phyloP scores from a whole-genome alignment of 176 grass and related monocot species.

The Musa troglodytarum region DNA sequence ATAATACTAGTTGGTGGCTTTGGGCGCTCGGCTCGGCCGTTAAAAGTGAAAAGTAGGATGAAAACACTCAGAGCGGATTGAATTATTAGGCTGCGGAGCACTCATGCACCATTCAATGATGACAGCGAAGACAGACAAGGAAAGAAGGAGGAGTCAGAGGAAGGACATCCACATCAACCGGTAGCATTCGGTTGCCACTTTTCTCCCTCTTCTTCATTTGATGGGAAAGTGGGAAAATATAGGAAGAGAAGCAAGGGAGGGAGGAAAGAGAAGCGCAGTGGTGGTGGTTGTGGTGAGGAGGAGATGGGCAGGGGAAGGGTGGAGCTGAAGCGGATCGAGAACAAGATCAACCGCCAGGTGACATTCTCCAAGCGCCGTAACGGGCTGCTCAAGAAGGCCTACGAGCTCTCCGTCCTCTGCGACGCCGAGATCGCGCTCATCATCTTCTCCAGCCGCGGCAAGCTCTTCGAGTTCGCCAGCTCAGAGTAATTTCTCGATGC shows the following conservation, averaged over 20 bases:
- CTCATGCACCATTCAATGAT: neutral
- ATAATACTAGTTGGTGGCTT: neutral
- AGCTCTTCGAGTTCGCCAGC: slow-evolving; percentile 63
- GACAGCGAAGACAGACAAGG: neutral
- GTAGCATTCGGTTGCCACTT: neutral
- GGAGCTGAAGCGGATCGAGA: slow-evolving; percentile 80
- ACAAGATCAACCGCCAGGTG: slow-evolving; percentile 89
- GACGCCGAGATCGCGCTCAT: slow-evolving; percentile 67
- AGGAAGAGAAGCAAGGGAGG: too few species aligned
- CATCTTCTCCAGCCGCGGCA: slow-evolving; percentile 69
- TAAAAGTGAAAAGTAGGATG: too few species aligned
- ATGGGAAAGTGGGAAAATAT: too few species aligned
- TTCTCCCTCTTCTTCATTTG: too few species aligned
- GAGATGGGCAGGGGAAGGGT: slow-evolving; percentile 72
- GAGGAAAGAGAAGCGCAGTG: too few species aligned
- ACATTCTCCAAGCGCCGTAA: slow-evolving; percentile 72
- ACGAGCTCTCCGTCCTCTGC: slow-evolving; percentile 78
- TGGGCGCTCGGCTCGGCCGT: too few species aligned
- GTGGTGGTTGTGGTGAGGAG: too few species aligned
- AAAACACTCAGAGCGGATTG: neutral
- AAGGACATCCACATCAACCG: neutral
- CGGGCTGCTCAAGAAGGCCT: slow-evolving; percentile 80
- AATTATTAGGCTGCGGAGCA: neutral
- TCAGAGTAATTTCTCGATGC: neutral
- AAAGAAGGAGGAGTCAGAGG: neutral